phyloP scores from a whole-genome alignment of 345 rosid species.

The Lepidium sativum region DNA sequence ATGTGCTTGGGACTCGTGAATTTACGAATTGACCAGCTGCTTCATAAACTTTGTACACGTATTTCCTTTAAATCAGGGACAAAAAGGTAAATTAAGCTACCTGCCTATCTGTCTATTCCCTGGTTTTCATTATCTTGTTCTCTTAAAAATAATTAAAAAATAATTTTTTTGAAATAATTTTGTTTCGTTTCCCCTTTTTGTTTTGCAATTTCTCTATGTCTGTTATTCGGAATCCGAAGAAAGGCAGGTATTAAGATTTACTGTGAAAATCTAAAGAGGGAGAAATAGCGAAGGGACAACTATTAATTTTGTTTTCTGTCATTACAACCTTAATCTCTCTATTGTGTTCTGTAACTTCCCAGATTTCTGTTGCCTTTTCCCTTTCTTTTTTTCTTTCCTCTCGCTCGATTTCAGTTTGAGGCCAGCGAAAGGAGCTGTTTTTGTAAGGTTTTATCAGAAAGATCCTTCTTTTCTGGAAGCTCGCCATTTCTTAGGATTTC shows the following conservation, averaged over 20 bases:
- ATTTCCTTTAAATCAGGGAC: conserved; percentile 2
- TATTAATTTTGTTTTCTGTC: neutral
- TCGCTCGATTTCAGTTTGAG: conserved; percentile 17
- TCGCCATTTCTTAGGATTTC: conserved; percentile 11
- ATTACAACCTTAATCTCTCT: conserved; percentile 23
- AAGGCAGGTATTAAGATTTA: conserved; percentile 1
- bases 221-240: conserved; percentile 9
- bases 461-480: neutral
- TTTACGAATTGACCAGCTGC: conserved; percentile 16
- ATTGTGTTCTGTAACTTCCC: no score
- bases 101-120: conserved; percentile 14
- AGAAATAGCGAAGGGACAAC: neutral
- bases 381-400: no score
- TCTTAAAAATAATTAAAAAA: neutral
- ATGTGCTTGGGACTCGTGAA: neutral
- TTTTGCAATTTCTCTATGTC: neutral
- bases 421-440: neutral
- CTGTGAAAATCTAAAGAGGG: conserved; percentile 10
- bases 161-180: neutral
- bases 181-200: no score
- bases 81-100: neutral
- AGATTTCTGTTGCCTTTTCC: conserved; percentile 19
- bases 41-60: neutral
- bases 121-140: neutral
- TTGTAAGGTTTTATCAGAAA: conserved; percentile 35